Conservation (phyloP, 495 filamentous ascomycete genomes). For the Penicillium paradoxum region DNA sequence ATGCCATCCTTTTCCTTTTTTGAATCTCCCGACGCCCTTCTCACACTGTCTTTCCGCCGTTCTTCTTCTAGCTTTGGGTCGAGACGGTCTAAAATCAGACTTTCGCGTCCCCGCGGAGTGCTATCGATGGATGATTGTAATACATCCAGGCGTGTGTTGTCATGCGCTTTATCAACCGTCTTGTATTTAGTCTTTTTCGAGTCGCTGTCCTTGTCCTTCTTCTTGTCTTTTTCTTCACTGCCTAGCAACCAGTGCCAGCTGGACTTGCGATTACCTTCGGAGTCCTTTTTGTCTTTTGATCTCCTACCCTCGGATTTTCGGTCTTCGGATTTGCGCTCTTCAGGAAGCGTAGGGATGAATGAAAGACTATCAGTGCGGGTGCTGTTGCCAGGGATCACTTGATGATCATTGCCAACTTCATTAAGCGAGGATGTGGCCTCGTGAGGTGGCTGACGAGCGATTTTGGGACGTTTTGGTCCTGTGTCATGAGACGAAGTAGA, state of each 20-base stretch:
- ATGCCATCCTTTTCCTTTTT: slow-evolving; percentile 90
- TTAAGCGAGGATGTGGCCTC: slow-evolving; percentile 29
- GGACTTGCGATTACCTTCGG: slow-evolving; percentile 63
- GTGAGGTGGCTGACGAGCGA: slow-evolving; percentile 23
- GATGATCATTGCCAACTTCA: slow-evolving; percentile 35
- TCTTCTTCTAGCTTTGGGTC: slow-evolving; percentile 76
- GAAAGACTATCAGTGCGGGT: slow-evolving; percentile 73
- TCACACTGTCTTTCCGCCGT: slow-evolving; percentile 70
- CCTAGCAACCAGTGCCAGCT: slow-evolving; percentile 78
- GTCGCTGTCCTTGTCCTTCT: slow-evolving; percentile 55
- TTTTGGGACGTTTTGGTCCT: slow-evolving; percentile 22
- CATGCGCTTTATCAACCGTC: slow-evolving; percentile 51
- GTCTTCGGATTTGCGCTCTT: slow-evolving; percentile 61
- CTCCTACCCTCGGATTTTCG: slow-evolving; percentile 61
- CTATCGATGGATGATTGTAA: slow-evolving; percentile 75
- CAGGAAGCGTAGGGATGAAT: slow-evolving; percentile 72
- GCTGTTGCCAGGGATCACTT: slow-evolving; percentile 63
- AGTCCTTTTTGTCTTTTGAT: slow-evolving; percentile 58
- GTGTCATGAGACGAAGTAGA: slow-evolving; percentile 18
- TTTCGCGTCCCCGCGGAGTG: slow-evolving; percentile 67
- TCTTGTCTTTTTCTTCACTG: slow-evolving; percentile 67
- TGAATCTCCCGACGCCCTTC: slow-evolving; percentile 63
- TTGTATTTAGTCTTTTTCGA: slow-evolving; percentile 59
- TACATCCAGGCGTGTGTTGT: slow-evolving; percentile 74
- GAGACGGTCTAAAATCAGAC: slow-evolving; percentile 72